Percentiles rank a stretch among this genome's conserved stretches.
Conservation (phyloP, 2,329 filamentous ascomycete genomes). For the Fusarium paranaense region DNA sequence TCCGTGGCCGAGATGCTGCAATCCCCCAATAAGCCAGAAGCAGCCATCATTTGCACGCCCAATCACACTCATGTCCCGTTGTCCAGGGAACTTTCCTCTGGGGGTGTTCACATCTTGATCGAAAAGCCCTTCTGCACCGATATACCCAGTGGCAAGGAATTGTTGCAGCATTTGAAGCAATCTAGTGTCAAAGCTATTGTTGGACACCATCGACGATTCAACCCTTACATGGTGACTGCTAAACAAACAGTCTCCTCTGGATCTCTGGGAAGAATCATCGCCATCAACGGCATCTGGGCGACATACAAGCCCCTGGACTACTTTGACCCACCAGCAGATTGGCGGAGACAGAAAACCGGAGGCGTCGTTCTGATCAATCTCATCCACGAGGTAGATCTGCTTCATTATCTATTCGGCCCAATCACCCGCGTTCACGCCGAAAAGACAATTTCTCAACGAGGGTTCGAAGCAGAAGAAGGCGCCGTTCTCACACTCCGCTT, state of each 20-base stretch:
- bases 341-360: slow-evolving; percentile 57
- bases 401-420: slow-evolving; percentile 67
- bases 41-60: slow-evolving; percentile 69
- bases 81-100: slow-evolving; percentile 59
- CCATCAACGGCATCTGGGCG: slow-evolving; percentile 67
- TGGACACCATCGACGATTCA: slow-evolving; percentile 71
- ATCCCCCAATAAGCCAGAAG: slow-evolving; percentile 57
- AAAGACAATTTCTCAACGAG: slow-evolving; percentile 55
- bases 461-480: slow-evolving; percentile 66
- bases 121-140: slow-evolving; percentile 67
- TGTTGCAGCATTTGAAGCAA: slow-evolving; percentile 44
- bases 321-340: slow-evolving; percentile 60
- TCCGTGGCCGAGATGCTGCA: slow-evolving; percentile 57
- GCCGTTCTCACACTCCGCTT: slow-evolving; percentile 66
- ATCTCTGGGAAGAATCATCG: slow-evolving; percentile 60
- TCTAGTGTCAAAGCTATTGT: slow-evolving; percentile 60
- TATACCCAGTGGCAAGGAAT: slow-evolving; percentile 49
- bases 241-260: slow-evolving; percentile 57
- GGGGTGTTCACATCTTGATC: slow-evolving; percentile 64
- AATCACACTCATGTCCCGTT: slow-evolving; percentile 68
- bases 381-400: slow-evolving; percentile 70
- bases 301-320: slow-evolving; percentile 63
- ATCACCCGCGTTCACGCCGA: slow-evolving; percentile 65
- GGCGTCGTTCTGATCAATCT: slow-evolving; percentile 69
- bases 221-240: slow-evolving; percentile 63